Evolutionary conservation across 805 yeast species (phyloP), one percentile per base, ranked within the genome.

Genomic region (Candida taoyuanica): DNA sequence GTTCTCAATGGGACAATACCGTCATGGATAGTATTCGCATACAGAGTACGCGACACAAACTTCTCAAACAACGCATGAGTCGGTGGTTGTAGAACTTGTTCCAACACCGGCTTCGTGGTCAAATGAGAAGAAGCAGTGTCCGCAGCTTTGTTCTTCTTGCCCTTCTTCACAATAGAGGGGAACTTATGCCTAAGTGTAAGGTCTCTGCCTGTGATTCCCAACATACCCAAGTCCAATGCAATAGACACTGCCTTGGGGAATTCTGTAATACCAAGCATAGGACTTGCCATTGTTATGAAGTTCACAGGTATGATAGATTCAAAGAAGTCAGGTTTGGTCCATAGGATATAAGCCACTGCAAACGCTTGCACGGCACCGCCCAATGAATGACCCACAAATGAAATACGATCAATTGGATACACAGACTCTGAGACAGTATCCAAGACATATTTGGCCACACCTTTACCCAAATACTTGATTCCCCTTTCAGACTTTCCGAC

Each of bases 1-100:
- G 98, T 93, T 36, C 98, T 67, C 49, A 93, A 65, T 0, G 98
- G 98, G 2, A 93, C 98, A 37, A 93, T 88, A 3, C 98, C 98
- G 63, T 93, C 98, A 59, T 93, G 81, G 15, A 85, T 69, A 0
- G 85, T 81, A 61, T 93, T 93, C 0, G 98, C 96, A 59, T 93
- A 93, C 0, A 84, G 65, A 0, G 96, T 87, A 45, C 97, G 68
- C 43, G 82, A 65, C 29, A 68, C 57, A 62, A 93, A 91, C 40
- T 62, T 60, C 40, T 74, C 73, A 42, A 91, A 68, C 0, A 83
- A 68, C 25, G 62, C 62, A 44, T 81, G 79, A 0, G 91, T 81
- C 3, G 89, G 85, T 5, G 84, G 80, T 2, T 82, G 68, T 0
- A 97, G 94, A 4, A 91, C 64, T 18, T 85, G 62, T 44, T 85